A percentile compares a stretch with the other conserved stretches of the same genome.
phyloP scores from a whole-genome alignment of 306 rosid species.

The Malus sylvestris region DNA sequence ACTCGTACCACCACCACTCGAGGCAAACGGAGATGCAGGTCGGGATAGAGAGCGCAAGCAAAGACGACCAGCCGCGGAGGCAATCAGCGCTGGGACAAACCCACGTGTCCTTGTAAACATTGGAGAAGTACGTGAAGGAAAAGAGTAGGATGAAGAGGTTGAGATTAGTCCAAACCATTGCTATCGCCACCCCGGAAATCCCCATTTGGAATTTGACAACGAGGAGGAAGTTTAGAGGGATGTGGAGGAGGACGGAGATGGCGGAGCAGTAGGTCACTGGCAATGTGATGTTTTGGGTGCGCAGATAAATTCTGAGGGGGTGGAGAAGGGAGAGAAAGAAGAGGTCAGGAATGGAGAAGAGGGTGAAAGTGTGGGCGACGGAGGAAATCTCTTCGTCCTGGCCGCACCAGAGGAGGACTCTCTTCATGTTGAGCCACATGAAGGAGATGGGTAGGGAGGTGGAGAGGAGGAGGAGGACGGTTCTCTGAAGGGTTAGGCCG shows the following conservation, averaged over 20 bases:
- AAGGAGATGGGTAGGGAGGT: constrained; percentile 73
- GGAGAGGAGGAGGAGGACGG: constrained; percentile 69
- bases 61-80: constrained; percentile 62
- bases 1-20: constrained; percentile 99
- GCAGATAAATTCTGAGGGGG: constrained; percentile 71
- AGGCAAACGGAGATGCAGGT: constrained; percentile 89
- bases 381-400: constrained; percentile 74
- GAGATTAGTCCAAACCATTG: constrained; percentile 71
- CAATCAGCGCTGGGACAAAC: constrained; percentile 69
- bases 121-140: constrained; percentile 59
- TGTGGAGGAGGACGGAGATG: constrained; percentile 62
- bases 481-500: constrained; percentile 74
- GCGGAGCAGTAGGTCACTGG: constrained; percentile 81
- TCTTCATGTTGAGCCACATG: constrained; percentile 75
- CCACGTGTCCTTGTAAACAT: constrained; percentile 79
- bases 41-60: constrained; percentile 67
- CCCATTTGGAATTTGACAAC: constrained; percentile 70
- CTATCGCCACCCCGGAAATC: constrained; percentile 73
- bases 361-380: constrained; percentile 65
- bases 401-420: constrained; percentile 68
- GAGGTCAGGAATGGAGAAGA: constrained; percentile 81
- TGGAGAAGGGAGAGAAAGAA: constrained; percentile 81
- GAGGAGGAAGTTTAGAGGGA: constrained; percentile 71
- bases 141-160: constrained; percentile 56
- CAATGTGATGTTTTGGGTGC: constrained; percentile 71